Conservation (phyloP, 768 basidiomycete genomes). For the Mycena galericulata region DNA sequence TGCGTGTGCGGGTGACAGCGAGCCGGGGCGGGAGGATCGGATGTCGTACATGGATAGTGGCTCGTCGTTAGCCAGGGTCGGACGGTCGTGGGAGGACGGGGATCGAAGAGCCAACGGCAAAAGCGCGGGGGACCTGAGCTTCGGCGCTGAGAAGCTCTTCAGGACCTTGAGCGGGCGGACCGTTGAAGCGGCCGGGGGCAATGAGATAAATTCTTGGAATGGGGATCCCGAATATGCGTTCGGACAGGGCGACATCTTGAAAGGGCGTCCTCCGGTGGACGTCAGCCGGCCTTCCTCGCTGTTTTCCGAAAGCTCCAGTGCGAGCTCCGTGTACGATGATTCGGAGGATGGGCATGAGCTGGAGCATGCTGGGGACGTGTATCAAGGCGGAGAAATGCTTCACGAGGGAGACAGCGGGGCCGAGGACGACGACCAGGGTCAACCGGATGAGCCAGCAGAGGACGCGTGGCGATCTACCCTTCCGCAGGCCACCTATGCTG, state of each 20-base stretch:
- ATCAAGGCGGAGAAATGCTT: constrained; percentile 5
- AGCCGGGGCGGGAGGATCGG: constrained; percentile 26
- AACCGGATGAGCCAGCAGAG: constrained; percentile 3
- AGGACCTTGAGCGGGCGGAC: constrained; percentile 48
- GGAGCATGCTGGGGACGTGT: constrained; percentile 15
- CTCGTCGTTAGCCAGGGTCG: constrained; percentile 55
- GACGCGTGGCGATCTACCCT: constrained; percentile 51
- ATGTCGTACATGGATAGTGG: constrained; percentile 61
- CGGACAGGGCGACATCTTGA: constrained; percentile 24
- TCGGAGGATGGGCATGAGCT: constrained; percentile 34
- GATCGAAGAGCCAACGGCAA: constrained; percentile 33
- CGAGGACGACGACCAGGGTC: constrained; percentile 2
- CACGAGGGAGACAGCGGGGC: constrained; percentile 19
- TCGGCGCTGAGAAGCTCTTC: constrained; percentile 63
- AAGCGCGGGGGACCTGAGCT: constrained; percentile 47
- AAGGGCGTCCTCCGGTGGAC: constrained; percentile 35
- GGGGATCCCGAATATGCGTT: constrained; percentile 11
- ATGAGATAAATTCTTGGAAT: background rate
- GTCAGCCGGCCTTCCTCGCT: constrained; percentile 3
- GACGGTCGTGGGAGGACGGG: constrained; percentile 54
- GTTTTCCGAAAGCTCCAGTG: constrained; percentile 32
- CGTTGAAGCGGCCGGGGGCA: constrained; percentile 30
- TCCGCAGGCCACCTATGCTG: constrained; percentile 44
- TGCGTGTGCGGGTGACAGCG: constrained; percentile 34
- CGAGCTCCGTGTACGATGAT: constrained; percentile 37